Evolutionary conservation across 805 yeast species (phyloP).

Genomic region (Yamadazyma insecticola): DNA sequence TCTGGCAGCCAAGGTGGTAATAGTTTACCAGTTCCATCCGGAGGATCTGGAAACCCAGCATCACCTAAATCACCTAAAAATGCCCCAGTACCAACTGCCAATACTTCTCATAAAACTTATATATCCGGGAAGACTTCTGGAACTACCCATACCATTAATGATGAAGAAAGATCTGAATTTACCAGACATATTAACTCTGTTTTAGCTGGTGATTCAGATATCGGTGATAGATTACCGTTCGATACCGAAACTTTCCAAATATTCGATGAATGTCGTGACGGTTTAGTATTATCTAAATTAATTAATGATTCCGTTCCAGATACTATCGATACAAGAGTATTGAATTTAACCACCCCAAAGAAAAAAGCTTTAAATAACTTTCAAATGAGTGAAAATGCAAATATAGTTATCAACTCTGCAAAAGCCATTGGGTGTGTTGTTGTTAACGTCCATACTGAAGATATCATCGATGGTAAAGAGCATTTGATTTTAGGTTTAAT

Average conservation of each 20-base stretch:
- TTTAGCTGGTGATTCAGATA: slow-evolving; percentile 79
- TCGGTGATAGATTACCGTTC: slow-evolving; percentile 83
- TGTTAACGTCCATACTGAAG: slow-evolving; percentile 95
- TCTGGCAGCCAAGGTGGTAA: slow-evolving; percentile 6
- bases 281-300: slow-evolving; percentile 85
- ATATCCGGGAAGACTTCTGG: slow-evolving; percentile 87
- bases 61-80: slow-evolving; percentile 23
- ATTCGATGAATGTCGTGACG: slow-evolving; percentile 95
- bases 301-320: slow-evolving; percentile 98
- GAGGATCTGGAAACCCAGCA: slow-evolving; percentile 8
- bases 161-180: slow-evolving; percentile 93
- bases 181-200: slow-evolving; percentile 94
- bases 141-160: slow-evolving; percentile 93
- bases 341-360: slow-evolving; percentile 73
- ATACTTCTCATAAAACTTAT: slow-evolving; percentile 53
- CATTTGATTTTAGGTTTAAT: slow-evolving; percentile 87
- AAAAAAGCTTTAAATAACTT: slow-evolving; percentile 84
- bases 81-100: slow-evolving; percentile 45
- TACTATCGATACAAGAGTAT: slow-evolving; percentile 95
- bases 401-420: slow-evolving; percentile 96
- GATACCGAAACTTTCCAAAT: slow-evolving; percentile 92
- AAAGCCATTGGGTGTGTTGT: slow-evolving; percentile 98
- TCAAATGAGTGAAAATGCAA: slow-evolving; percentile 95
- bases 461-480: slow-evolving; percentile 89
- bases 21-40: slow-evolving; percentile 11